Conservation (phyloP, 106 monocot species). For the Platanthera guangdongensis region DNA sequence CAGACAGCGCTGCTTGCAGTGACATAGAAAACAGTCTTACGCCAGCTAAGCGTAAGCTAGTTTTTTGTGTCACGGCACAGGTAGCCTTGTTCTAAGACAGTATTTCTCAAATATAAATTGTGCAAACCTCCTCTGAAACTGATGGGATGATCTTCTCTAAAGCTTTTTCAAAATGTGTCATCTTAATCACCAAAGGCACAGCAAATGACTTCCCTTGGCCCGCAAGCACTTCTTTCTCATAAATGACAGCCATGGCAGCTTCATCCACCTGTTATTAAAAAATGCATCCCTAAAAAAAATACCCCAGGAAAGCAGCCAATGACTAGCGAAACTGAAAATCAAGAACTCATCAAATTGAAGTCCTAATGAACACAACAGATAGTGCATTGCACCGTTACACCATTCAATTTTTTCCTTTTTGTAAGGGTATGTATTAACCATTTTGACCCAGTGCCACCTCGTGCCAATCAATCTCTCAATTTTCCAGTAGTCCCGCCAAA, state of each 20-base stretch:
- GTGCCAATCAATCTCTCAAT: too few species aligned
- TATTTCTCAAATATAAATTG: not conserved
- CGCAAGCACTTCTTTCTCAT: conserved; percentile 32
- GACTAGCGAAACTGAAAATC: not conserved
- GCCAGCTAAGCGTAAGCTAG: not conserved
- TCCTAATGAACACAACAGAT: not conserved
- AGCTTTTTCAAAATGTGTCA: conserved; percentile 57
- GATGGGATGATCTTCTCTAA: conserved; percentile 36
- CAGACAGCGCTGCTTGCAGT: not conserved
- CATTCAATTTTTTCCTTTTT: not conserved
- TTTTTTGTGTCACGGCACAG: too few species aligned
- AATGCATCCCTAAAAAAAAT: not conserved
- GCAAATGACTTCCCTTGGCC: conserved; percentile 11
- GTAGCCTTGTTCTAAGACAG: not conserved
- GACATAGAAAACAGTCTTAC: not conserved
- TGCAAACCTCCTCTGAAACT: conserved; percentile 50
- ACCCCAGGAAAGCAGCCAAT: not conserved
- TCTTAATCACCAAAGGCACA: conserved; percentile 26
- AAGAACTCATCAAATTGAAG: not conserved
- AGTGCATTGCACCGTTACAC: not conserved
- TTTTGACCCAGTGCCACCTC: too few species aligned
- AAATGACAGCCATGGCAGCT: conserved; percentile 50
- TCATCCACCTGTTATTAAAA: conserved; percentile 45
- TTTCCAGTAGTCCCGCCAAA: too few species aligned
- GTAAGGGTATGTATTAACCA: too few species aligned